phyloP scores from a whole-genome alignment of 768 basidiomycete genomes.

The Suillus fuscotomentosus region DNA sequence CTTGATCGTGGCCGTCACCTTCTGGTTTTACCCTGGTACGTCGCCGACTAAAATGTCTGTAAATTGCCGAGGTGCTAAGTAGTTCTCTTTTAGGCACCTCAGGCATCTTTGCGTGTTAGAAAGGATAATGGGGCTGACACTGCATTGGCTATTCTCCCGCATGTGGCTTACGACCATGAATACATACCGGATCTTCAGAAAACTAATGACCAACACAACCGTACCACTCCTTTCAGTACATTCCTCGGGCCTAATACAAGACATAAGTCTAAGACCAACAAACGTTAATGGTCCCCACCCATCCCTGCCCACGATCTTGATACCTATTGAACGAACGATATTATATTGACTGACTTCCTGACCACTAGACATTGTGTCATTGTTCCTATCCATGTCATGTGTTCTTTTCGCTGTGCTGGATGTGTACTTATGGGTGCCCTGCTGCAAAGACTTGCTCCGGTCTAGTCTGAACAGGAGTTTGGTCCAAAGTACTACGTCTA shows the following conservation, averaged over 20 bases:
- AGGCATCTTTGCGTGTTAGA: neutral
- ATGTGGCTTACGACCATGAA: neutral
- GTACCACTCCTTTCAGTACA: neutral
- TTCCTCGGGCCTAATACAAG: neutral
- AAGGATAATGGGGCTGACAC: neutral
- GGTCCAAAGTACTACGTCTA: neutral
- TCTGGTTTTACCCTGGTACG: constrained; percentile 53
- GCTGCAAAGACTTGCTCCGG: neutral
- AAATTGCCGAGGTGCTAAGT: neutral
- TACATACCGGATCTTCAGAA: neutral
- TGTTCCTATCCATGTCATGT: neutral
- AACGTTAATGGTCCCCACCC: neutral
- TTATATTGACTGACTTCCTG: neutral
- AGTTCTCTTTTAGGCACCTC: constrained; percentile 4
- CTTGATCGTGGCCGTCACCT: constrained; percentile 52
- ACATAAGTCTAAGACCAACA: neutral
- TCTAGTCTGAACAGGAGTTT: neutral
- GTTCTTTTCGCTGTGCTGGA: neutral
- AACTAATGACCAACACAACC: neutral
- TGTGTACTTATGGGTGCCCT: neutral
- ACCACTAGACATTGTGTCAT: neutral
- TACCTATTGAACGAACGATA: neutral
- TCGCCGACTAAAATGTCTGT: neutral
- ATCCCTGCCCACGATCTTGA: neutral
- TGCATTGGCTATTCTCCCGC: neutral